phyloP scores from a whole-genome alignment of 2,329 filamentous ascomycete genomes.

The Nannizziopsis arthrosporioides region DNA sequence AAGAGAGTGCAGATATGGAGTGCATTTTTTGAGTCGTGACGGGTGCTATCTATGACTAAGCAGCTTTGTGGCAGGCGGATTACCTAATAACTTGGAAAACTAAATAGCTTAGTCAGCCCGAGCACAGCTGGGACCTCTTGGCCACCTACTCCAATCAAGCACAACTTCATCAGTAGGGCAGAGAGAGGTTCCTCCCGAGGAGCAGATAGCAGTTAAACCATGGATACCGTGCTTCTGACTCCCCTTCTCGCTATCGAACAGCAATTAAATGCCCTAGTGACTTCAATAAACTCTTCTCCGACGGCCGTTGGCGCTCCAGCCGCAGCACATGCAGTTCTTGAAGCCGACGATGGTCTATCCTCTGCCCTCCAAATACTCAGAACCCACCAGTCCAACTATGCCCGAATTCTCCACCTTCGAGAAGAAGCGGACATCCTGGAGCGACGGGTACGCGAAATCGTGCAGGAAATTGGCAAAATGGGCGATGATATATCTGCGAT shows the following conservation, averaged over 20 bases:
- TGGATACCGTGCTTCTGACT: constrained; percentile 31
- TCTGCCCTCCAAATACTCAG: constrained; percentile 33
- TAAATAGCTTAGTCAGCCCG: no score
- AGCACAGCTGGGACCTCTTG: no score
- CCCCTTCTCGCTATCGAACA: constrained; percentile 32
- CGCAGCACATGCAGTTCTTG: constrained; percentile 30
- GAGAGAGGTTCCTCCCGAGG: no score
- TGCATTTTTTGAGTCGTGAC: no score
- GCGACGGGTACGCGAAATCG: constrained; percentile 32
- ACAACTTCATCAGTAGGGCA: no score
- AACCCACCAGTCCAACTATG: constrained; percentile 36
- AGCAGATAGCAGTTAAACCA: constrained; percentile 14
- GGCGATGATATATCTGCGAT: constrained; percentile 30
- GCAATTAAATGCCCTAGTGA: constrained; percentile 33
- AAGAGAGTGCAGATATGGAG: no score
- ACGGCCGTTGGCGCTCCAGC: constrained; percentile 34
- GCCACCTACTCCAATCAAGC: no score
- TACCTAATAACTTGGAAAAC: no score
- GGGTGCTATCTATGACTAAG: no score
- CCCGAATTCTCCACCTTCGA: constrained; percentile 31
- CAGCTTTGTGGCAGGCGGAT: no score
- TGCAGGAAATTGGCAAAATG: constrained; percentile 30
- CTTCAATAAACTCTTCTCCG: constrained; percentile 33
- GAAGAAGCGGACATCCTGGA: constrained; percentile 31
- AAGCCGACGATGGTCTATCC: constrained; percentile 33